These are phyloP conservation scores for Chrysanthemum seticuspe DNA, from an alignment of 129 eudicot genomes.

Conservation along the genomic window DNA sequence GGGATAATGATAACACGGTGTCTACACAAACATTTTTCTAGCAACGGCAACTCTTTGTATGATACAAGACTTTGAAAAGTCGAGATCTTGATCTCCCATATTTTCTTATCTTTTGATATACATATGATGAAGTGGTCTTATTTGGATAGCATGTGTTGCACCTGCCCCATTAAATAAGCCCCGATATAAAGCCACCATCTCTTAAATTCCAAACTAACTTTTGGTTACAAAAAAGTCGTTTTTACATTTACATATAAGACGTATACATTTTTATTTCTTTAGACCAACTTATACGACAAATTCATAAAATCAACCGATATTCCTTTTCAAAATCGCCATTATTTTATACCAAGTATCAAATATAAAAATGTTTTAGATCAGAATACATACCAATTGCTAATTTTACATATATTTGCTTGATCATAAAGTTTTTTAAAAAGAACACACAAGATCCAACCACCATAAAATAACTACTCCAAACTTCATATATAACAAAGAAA, in stretches of 20 bases:
- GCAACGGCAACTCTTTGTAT: too few species aligned
- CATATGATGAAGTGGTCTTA: not conserved
- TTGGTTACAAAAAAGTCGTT: not conserved
- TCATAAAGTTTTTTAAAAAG: not conserved
- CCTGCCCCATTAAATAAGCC: constrained; percentile 6
- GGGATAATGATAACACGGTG: too few species aligned
- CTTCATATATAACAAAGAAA: constrained; percentile 5
- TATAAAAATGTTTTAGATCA: too few species aligned
- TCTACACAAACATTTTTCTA: too few species aligned
- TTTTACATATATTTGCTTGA: too few species aligned
- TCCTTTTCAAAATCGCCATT: too few species aligned
- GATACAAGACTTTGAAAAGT: too few species aligned
- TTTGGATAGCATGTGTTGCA: not conserved
- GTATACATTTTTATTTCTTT: not conserved
- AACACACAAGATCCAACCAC: not conserved
- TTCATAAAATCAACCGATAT: not conserved
- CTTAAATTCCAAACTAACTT: not conserved
- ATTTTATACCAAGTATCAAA: too few species aligned
- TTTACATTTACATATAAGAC: not conserved
- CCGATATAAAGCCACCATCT: not conserved
- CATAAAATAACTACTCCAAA: not conserved
- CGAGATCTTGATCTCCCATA: too few species aligned
- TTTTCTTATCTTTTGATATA: not conserved
- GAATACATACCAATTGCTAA: too few species aligned
- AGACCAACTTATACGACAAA: not conserved